A percentile compares a stretch with the other conserved stretches of the same genome.
phyloP scores from a whole-genome alignment of 1,284 basidiomycete genomes.

The Gomphus bonarii region DNA sequence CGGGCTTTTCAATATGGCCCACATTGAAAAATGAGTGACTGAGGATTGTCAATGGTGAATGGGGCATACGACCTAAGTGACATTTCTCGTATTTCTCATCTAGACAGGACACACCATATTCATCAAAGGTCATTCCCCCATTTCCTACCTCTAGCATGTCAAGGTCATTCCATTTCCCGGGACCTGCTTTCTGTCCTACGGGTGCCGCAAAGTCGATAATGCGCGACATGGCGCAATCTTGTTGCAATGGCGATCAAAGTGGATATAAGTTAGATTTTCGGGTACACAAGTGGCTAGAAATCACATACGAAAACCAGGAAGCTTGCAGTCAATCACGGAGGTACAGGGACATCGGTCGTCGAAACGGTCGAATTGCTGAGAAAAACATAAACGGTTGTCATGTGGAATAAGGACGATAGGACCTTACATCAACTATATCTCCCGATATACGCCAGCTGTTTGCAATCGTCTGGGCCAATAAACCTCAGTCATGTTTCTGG shows the following conservation, averaged over 20 bases:
- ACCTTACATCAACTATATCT: constrained; percentile 29
- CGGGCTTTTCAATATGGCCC: constrained; percentile 32
- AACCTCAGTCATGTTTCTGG: neutral
- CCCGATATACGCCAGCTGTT: constrained; percentile 38
- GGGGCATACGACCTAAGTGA: neutral
- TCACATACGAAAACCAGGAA: constrained; percentile 25
- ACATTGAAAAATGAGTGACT: constrained; percentile 35
- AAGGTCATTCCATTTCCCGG: constrained; percentile 32
- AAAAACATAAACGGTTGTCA: constrained; percentile 7
- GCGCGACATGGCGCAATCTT: constrained; percentile 27
- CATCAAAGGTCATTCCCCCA: constrained; percentile 32
- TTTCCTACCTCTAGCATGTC: constrained; percentile 34
- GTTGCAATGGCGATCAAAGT: too few species aligned
- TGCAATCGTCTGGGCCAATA: constrained; percentile 26
- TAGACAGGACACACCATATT: constrained; percentile 23
- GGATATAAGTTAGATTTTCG: constrained; percentile 11
- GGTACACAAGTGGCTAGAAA: neutral
- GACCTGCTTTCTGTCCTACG: constrained; percentile 29
- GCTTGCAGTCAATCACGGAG: constrained; percentile 29
- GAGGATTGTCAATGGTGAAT: neutral
- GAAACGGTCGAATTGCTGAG: constrained; percentile 28
- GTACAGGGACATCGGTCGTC: constrained; percentile 35
- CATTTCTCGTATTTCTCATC: neutral
- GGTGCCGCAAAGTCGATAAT: constrained; percentile 31
- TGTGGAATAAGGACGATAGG: neutral